phyloP scores from a whole-genome alignment of 192 early-diverging fungal genomes.

The Spinellus fusiger region DNA sequence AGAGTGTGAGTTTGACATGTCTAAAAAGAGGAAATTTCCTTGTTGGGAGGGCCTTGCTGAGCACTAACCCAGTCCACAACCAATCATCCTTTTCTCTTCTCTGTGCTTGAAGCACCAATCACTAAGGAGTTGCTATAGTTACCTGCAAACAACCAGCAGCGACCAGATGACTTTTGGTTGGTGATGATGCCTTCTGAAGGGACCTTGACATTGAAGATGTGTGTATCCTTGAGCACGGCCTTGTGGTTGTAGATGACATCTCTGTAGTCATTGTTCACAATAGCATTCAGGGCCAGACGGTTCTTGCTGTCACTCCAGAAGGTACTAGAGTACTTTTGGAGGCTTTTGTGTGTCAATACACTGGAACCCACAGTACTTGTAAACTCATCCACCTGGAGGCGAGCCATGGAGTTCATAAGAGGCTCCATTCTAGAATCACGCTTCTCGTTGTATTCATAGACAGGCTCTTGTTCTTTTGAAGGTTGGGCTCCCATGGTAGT shows the following conservation, averaged over 20 bases:
- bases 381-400: background rate
- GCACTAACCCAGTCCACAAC: too few relatives aligned
- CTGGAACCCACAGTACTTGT: background rate
- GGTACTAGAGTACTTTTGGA: conserved; percentile 24
- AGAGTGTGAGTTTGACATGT: background rate
- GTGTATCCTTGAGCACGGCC: conserved; percentile 42
- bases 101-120: too few relatives aligned
- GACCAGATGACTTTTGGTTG: conserved; percentile 68
- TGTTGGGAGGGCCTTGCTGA: too few relatives aligned
- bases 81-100: too few relatives aligned
- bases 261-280: conserved; percentile 50
- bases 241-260: conserved; percentile 56
- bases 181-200: conserved; percentile 50
- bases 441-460: background rate
- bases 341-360: conserved; percentile 14
- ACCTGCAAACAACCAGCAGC: conserved; percentile 83
- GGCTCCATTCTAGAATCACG: background rate
- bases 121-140: conserved; percentile 14
- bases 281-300: conserved; percentile 58
- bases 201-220: conserved; percentile 53
- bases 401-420: background rate
- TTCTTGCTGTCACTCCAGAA: conserved; percentile 66
- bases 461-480: conserved; percentile 9
- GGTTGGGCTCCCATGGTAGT: conserved; percentile 13
- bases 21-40: too few relatives aligned